phyloP scores from a whole-genome alignment of 495 filamentous ascomycete species.

The Talaromyces adpressus region DNA sequence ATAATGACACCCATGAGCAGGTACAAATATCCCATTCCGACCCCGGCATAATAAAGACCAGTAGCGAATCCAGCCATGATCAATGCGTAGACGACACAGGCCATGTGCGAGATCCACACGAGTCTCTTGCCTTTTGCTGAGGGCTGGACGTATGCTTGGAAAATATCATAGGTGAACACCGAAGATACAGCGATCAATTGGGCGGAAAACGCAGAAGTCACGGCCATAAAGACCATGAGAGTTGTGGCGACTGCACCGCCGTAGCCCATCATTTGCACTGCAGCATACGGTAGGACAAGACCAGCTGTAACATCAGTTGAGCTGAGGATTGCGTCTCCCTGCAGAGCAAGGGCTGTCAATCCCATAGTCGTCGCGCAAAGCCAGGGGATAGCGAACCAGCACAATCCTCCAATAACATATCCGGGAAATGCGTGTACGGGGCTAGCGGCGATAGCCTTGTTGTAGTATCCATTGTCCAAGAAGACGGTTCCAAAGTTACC shows the following conservation, averaged over 20 bases:
- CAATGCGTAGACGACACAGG: conserved; percentile 69
- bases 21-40: conserved; percentile 72
- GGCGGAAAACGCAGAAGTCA: conserved; percentile 82
- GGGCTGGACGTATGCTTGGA: conserved; percentile 55
- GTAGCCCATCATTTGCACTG: conserved; percentile 81
- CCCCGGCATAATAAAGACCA: conserved; percentile 64
- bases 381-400: conserved; percentile 97
- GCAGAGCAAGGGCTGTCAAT: conserved; percentile 77
- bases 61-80: conserved; percentile 82
- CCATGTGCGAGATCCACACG: conserved; percentile 77
- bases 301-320: conserved; percentile 75
- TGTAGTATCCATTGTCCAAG: conserved; percentile 79
- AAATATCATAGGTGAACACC: conserved; percentile 91
- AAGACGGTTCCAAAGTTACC: conserved; percentile 79
- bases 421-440: conserved; percentile 87
- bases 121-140: conserved; percentile 64
- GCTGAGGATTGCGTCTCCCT: conserved; percentile 64
- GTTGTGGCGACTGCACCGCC: conserved; percentile 80
- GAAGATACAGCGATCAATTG: conserved; percentile 90
- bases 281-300: conserved; percentile 80
- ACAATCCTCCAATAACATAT: conserved; percentile 84
- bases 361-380: conserved; percentile 90
- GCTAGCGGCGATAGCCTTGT: conserved; percentile 90
- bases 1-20: conserved; percentile 92
- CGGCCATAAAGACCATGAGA: conserved; percentile 92